Conservation (phyloP, 2,329 filamentous ascomycete genomes). For the Neurospora sp. region DNA sequence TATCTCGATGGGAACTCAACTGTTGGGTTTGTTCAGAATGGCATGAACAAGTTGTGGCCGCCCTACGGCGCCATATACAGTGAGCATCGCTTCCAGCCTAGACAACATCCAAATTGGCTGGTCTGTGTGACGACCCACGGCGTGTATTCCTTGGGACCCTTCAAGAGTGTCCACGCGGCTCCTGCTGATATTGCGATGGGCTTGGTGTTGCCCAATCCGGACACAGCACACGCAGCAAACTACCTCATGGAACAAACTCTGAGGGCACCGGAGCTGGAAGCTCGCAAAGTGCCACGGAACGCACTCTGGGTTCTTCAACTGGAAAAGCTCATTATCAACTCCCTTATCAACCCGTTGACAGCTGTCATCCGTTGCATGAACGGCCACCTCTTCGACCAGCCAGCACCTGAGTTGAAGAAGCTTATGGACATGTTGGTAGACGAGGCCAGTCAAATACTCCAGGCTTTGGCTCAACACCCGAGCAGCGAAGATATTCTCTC, state of each 20-base stretch:
- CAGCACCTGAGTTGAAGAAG: constrained; percentile 36
- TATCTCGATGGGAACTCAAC: constrained; percentile 58
- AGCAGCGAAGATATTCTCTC: constrained; percentile 34
- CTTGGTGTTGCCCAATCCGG: constrained; percentile 27
- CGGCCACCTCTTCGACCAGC: constrained; percentile 60
- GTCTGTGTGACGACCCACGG: constrained; percentile 54
- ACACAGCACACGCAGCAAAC: constrained; percentile 5
- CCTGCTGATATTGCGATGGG: constrained; percentile 39
- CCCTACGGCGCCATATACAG: constrained; percentile 37
- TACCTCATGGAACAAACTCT: constrained; percentile 35
- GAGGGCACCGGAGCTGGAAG: constrained; percentile 33
- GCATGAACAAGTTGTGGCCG: constrained; percentile 62
- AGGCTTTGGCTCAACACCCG: constrained; percentile 50
- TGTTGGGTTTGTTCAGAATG: constrained; percentile 80
- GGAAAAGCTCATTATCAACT: constrained; percentile 77
- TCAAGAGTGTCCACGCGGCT: constrained; percentile 43
- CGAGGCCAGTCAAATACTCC: constrained; percentile 69
- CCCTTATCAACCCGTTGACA: constrained; percentile 77
- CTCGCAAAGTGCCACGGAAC: constrained; percentile 26
- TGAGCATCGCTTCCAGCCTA: constrained; percentile 27
- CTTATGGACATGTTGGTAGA: constrained; percentile 60
- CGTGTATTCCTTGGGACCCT: constrained; percentile 39
- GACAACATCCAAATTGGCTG: constrained; percentile 56
- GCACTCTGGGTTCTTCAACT: constrained; percentile 58
- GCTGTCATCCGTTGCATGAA: constrained; percentile 69